Evolutionary conservation across 257 asterid species (phyloP), one percentile per base, ranked within the genome.

Genomic region (Salvia hispanica): DNA sequence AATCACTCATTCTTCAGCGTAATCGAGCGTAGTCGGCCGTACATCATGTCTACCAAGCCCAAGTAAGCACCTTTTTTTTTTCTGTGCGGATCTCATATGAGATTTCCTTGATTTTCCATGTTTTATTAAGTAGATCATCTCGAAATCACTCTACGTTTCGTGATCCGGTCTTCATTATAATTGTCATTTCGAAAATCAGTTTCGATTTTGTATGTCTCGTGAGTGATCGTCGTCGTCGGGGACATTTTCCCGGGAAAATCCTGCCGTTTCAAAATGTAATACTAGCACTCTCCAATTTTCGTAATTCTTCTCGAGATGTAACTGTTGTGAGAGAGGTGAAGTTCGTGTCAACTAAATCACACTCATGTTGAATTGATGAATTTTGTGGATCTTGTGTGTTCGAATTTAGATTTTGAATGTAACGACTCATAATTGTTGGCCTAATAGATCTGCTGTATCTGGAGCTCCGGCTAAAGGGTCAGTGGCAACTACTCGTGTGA

Each of bases 11-110:
- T 54, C 73, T 75, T 56, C 11, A 11, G 50, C 77, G 12, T 50
- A 39, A 39, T 6, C 9, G 10, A 7, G 2, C 55, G 16, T 34
- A 25, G 56, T 62, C 48, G n/a, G 62, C 74, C 59, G 34, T 8
- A 10, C 76, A 62, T 43, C 77, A 89, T 92, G 96, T 80, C 96
- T 77, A 58, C 87, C 73, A 89, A 85, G 80, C 66, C 95, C 82
- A 92, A 78, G 98, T 92, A 72, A 85, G 95, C 79, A 15, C 37
- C 52, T 9, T 21, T 44, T 51, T 9, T 21, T 44, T 51, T 12
- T 21, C 12, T 46, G 10, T 51, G 13, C 56, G 80, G 87, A 81
- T 82, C 85, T 75, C 82, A 62, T 63, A 21, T 70, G n/a, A 44
- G 70, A 9, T 79, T 78, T 67, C 60, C 66, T 69, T 52, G 13